Base-by-base conservation (phyloP, 2,329 filamentous ascomycete species). In the Orbilia blumenaviensis region DNA sequence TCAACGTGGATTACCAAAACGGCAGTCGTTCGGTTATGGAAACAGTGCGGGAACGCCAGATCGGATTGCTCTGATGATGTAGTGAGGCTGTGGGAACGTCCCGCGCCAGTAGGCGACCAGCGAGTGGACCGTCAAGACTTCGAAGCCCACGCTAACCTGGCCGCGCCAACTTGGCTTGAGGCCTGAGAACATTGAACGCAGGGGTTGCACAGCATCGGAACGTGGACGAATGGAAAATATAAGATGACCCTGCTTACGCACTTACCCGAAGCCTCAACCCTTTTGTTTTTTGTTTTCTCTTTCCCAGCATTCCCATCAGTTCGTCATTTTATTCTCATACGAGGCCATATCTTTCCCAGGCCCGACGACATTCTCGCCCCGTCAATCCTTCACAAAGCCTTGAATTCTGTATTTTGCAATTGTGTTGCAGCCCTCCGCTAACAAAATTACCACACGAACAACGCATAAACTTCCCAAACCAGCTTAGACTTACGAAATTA, bases 391-490 rank as follows among this genome's bases (percentile, higher is more conserved):
- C 16, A 29, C 9, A 8, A 44, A 23, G 52, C 42, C 66, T 71
- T 50, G 36, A 58, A 72, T 27, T 60, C 29, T 5, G 10, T 10
- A 72, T 27, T 60, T 42, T 5, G 10, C 9, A 18, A n/a, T 42
- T 52, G 29, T 34, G 44, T 61, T 62, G 52, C 12, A n/a, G 50
- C 12, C 9, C 16, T 25, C 50, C 25, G 50, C 32, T 34, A 38
- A 42, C 46, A 56, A 75, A 75, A 62, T 38, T 75, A 67, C 63
- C 54, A 75, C 71, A 60, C 63, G 56, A 63, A 63, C 71, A 75
- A 75, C 71, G 63, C 71, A 48, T 50, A 48, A 66, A 38, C 38
- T 25, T 62, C 58, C 56, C 36, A 62, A 66, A 56, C 56, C 25
- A 64, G 71, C 56, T 58, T 32, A 52, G 32, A 52, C 38, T 44